Percentiles rank a stretch among this genome's conserved stretches.
Conservation (phyloP, 805 yeast genomes). For the Pichia kluyveri region DNA sequence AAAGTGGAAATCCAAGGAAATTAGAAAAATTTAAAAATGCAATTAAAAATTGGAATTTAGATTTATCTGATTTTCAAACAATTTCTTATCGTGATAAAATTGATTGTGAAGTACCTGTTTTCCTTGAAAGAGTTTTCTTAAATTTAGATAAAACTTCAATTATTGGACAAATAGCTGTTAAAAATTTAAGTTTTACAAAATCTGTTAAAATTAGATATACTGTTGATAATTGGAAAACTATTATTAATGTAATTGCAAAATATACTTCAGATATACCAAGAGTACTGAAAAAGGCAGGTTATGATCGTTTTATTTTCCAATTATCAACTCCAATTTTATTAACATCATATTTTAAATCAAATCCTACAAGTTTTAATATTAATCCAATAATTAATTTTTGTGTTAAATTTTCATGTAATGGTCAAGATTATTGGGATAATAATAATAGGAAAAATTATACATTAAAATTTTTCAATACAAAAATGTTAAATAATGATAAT, state of each 20-base stretch:
- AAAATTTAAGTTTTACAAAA: conserved; percentile 64
- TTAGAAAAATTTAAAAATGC: conserved; percentile 14
- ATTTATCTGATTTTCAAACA: conserved; percentile 32
- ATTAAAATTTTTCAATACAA: conserved; percentile 26
- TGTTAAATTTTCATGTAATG: conserved; percentile 41
- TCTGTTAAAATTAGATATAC: conserved; percentile 64
- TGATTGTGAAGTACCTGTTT: conserved; percentile 38
- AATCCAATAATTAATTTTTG: conserved; percentile 35
- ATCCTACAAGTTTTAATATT: background rate
- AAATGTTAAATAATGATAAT: background rate
- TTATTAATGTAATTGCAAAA: conserved; percentile 55
- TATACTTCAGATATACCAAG: conserved; percentile 50
- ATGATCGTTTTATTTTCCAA: conserved; percentile 66
- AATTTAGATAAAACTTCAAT: conserved; percentile 49
- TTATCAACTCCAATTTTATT: conserved; percentile 40
- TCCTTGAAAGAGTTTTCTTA: conserved; percentile 56
- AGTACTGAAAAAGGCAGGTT: conserved; percentile 37
- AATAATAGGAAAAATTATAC: conserved; percentile 52
- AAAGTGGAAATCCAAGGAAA: conserved; percentile 9
- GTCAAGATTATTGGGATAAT: conserved; percentile 70
- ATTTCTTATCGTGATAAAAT: conserved; percentile 36
- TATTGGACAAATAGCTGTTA: conserved; percentile 70
- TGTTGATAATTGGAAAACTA: conserved; percentile 69
- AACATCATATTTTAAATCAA: conserved; percentile 15
- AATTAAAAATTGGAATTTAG: conserved; percentile 36